Base-by-base conservation (phyloP, 106 monocot genomes). In the Platanthera zijinensis region DNA sequence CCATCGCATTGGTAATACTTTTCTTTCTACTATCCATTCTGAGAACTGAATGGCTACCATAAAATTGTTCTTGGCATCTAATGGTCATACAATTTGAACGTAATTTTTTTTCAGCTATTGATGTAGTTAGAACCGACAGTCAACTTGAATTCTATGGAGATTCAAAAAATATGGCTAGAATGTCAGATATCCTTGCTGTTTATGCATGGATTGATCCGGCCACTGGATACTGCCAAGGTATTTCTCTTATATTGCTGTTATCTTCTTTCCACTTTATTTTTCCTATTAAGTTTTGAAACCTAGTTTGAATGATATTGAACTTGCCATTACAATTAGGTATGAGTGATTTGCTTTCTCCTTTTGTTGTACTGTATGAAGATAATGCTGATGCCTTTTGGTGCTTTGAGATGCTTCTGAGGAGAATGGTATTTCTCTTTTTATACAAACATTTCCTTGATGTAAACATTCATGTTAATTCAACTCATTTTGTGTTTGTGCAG, bases 381-480 rank as follows among this genome's bases (percentile, higher is more conserved):
- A 87, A 99, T 84, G 99, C 99, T 8, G 99, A 99, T 92, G 99
- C 99, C 53, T 99, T 99, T 90, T 99, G 99, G 99, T 99, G 99
- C 81, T 99, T 99, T 78, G 99, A 94, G 81, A 99, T 99, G 99
- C 92, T 99, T 78, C 76, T 99, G 56, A 83, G 99, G 69, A 88
- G 99, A 84, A 85, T 99, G 92, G 99, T 99, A 89, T 73, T 57
- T 48, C 17, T 48, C 47, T 48, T 22, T 64, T 46, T 63, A 28
- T 79, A 9, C 54, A 7, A n/a, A 66, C 32, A 62, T 50, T 51
- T 11, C 45, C 39, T 49, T 7, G 4, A 22, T 21, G 25, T 78
- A 22, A 51, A 19, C 39, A 21, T 52, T 52, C 19, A 17, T 74
- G 21, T 48, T 52, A 62, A 49, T 19, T 74, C 50, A 51, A 57